These are phyloP conservation scores for Pythium diclinum DNA, from an alignment of 352 stramenopile species.

Conservation along the genomic window DNA sequence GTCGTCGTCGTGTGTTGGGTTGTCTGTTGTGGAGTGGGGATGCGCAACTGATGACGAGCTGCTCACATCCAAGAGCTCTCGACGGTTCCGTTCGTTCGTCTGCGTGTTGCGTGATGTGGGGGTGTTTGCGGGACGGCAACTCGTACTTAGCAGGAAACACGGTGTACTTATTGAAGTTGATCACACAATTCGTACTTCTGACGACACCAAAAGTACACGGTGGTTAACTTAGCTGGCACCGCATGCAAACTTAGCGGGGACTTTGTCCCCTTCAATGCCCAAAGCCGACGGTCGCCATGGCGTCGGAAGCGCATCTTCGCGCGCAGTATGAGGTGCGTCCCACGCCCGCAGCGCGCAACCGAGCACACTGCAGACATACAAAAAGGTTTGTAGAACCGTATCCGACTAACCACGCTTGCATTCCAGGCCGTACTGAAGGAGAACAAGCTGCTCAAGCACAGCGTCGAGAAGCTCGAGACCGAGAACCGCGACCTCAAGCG, in stretches of 20 bases:
- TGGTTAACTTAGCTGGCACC: too few species aligned
- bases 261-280: not conserved
- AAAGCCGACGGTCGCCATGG: constrained; percentile 36
- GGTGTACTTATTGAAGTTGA: not conserved
- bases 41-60: not conserved
- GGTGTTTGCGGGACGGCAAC: not conserved
- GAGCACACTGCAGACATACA: not conserved
- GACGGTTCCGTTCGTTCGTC: not conserved
- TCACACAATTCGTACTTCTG: not conserved
- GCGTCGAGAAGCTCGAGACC: constrained; percentile 77
- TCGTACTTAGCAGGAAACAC: too few species aligned
- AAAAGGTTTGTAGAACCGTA: not conserved
- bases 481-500: constrained; percentile 90
- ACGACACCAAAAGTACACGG: too few species aligned
- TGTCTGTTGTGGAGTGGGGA: not conserved
- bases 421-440: constrained; percentile 71
- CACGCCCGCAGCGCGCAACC: not conserved
- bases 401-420: not conserved
- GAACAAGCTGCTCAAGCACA: constrained; percentile 81
- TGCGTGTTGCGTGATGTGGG: not conserved
- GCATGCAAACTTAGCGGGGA: constrained; percentile 10
- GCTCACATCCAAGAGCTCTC: constrained; percentile 2
- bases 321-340: constrained; percentile 75
- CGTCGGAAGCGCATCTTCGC: constrained; percentile 76
- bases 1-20: not conserved